These are phyloP conservation scores for Lodderomyces pseudojiufengensis DNA, from an alignment of 1,139 yeast species.

Conservation along the genomic window DNA sequence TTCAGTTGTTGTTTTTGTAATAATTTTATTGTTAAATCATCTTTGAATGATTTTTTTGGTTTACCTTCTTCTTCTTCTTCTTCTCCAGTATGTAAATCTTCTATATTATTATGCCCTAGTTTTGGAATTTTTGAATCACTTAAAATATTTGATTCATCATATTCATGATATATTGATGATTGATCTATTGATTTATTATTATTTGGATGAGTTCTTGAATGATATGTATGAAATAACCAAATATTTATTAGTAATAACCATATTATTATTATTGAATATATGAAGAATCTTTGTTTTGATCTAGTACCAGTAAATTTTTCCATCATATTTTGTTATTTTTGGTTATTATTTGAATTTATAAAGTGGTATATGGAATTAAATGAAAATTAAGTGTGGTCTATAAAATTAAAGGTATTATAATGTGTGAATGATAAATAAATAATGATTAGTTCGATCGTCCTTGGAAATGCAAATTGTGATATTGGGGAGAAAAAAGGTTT, in stretches of 20 bases:
- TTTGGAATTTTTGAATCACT: neutral
- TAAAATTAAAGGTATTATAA: too few relatives aligned
- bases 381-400: too few relatives aligned
- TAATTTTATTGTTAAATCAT: slow-evolving; percentile 11
- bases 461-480: too few relatives aligned
- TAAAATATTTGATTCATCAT: slow-evolving; percentile 5
- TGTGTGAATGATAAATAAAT: too few relatives aligned
- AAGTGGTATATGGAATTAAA: too few relatives aligned
- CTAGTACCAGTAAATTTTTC: slow-evolving; percentile 12
- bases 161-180: slow-evolving; percentile 12
- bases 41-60: slow-evolving; percentile 4
- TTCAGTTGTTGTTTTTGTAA: slow-evolving; percentile 8
- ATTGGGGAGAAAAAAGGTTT: too few relatives aligned
- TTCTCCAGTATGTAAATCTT: neutral
- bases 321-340: slow-evolving; percentile 6
- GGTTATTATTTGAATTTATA: too few relatives aligned
- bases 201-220: neutral
- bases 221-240: slow-evolving; percentile 10
- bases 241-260: slow-evolving; percentile 12
- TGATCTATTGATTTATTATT: neutral
- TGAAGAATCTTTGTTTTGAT: slow-evolving; percentile 10
- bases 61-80: neutral
- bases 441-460: too few relatives aligned
- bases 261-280: slow-evolving; percentile 9
- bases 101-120: neutral